These are phyloP conservation scores for Malus sieversii DNA, from an alignment of 306 rosid genomes.

Conservation along the genomic window DNA sequence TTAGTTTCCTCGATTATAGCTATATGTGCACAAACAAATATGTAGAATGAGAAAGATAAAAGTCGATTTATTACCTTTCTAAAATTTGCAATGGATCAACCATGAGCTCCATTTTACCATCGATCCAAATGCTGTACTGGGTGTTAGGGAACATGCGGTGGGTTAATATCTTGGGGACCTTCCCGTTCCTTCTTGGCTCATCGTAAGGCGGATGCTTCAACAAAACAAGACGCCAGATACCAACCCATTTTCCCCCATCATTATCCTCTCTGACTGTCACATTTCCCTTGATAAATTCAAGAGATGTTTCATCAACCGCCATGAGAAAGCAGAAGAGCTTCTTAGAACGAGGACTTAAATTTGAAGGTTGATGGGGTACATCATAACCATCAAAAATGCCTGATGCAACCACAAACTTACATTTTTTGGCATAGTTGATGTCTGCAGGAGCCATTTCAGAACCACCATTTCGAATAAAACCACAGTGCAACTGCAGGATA, in stretches of 20 bases:
- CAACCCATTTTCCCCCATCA: constrained; percentile 81
- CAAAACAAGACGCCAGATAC: constrained; percentile 87
- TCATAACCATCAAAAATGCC: constrained; percentile 97
- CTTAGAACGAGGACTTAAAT: constrained; percentile 63
- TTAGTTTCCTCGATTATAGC: not conserved
- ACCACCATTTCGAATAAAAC: constrained; percentile 79
- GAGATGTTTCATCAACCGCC: constrained; percentile 84
- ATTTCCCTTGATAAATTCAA: constrained; percentile 67
- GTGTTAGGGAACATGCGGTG: constrained; percentile 86
- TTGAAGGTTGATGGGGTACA: constrained; percentile 83
- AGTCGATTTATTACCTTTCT: constrained; percentile 53
- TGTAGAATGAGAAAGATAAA: not conserved
- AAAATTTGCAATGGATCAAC: constrained; percentile 89
- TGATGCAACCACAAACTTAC: constrained; percentile 91
- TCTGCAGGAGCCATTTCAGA: constrained; percentile 75
- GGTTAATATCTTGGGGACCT: constrained; percentile 88
- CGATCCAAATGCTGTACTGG: constrained; percentile 94
- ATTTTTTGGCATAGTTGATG: constrained; percentile 64
- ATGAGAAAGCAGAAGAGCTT: constrained; percentile 90
- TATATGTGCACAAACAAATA: not conserved
- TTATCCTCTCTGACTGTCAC: constrained; percentile 59
- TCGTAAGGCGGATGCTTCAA: constrained; percentile 83
- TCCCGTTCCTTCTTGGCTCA: constrained; percentile 97
- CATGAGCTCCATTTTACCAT: constrained; percentile 96
- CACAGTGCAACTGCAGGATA: constrained; percentile 73